These are phyloP conservation scores for Coniferiporia weirii DNA, from an alignment of 1,284 basidiomycete species.

Conservation along the genomic window DNA sequence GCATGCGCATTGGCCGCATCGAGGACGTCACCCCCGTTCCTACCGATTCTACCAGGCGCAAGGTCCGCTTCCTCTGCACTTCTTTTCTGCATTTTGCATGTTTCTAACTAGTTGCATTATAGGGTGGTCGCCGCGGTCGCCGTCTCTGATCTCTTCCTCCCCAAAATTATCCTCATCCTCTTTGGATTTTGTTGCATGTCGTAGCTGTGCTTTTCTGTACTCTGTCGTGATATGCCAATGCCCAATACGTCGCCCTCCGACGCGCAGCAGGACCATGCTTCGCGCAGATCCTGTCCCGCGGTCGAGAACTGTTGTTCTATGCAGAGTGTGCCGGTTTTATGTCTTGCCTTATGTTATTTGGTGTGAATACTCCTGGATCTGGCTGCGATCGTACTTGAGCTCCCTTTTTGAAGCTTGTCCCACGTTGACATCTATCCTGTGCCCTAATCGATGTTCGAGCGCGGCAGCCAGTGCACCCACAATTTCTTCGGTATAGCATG, in stretches of 20 bases:
- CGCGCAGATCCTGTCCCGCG: constrained; percentile 59
- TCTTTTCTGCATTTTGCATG: not conserved
- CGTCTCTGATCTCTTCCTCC: constrained; percentile 63
- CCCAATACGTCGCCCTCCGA: constrained; percentile 68
- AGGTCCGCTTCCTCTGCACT: constrained; percentile 45
- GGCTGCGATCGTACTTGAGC: too few relatives aligned
- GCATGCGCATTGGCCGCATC: constrained; percentile 97
- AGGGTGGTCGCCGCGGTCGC: constrained; percentile 99
- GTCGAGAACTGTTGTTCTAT: constrained; percentile 41
- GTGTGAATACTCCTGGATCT: not conserved
- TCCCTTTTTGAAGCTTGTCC: too few relatives aligned
- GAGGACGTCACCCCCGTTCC: constrained; percentile 97
- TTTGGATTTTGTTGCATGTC: constrained; percentile 31
- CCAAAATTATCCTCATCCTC: constrained; percentile 9
- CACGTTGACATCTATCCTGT: too few relatives aligned
- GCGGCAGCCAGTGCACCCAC: too few relatives aligned
- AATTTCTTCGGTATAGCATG: too few relatives aligned
- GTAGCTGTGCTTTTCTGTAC: constrained; percentile 19
- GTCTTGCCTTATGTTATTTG: not conserved
- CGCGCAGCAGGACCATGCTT: constrained; percentile 61
- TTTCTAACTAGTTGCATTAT: constrained; percentile 6
- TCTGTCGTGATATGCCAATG: constrained; percentile 29
- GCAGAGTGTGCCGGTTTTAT: not conserved
- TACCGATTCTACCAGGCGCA: constrained; percentile 95
- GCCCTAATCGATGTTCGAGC: too few relatives aligned